Evolutionary conservation across 331 rosid genomes (phyloP).

Genomic region (Prunus yedoensis): DNA sequence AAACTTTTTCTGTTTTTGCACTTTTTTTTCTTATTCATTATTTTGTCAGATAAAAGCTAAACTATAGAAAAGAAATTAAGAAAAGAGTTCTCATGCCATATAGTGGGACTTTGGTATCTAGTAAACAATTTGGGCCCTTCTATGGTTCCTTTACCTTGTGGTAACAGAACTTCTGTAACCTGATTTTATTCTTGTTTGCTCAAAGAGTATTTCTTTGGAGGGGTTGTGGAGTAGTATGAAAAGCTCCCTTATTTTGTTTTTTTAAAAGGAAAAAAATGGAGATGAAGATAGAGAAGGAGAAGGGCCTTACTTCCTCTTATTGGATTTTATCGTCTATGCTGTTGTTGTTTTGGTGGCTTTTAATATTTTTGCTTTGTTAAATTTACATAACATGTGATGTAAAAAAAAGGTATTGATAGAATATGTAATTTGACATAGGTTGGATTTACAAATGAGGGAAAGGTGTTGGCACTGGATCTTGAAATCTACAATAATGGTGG

Average conservation of each 20-base stretch:
- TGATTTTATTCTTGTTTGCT: background rate
- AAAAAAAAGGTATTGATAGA: slow-evolving; percentile 20
- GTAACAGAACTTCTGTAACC: background rate
- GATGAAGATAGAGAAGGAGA: background rate
- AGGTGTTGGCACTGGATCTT: slow-evolving; percentile 82
- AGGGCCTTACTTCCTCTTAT: background rate
- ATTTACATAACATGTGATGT: slow-evolving; percentile 1
- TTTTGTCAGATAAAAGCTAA: background rate
- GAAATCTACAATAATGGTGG: slow-evolving; percentile 88
- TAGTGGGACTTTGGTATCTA: background rate
- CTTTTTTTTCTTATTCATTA: background rate
- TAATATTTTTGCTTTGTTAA: background rate
- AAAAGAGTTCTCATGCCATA: background rate
- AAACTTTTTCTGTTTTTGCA: background rate
- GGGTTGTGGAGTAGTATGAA: background rate
- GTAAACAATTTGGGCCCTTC: background rate
- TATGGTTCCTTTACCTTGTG: background rate
- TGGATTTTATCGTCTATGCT: background rate
- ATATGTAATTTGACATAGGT: slow-evolving; percentile 45
- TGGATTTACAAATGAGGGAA: slow-evolving; percentile 92
- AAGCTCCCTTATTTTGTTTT: background rate
- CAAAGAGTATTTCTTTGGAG: background rate
- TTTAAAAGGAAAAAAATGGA: background rate
- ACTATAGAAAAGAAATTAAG: background rate
- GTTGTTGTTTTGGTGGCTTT: background rate